Percentiles rank a stretch among this genome's conserved stretches.
Conservation (phyloP, 2,329 filamentous ascomycete species). For the Ophiostoma piceae region DNA sequence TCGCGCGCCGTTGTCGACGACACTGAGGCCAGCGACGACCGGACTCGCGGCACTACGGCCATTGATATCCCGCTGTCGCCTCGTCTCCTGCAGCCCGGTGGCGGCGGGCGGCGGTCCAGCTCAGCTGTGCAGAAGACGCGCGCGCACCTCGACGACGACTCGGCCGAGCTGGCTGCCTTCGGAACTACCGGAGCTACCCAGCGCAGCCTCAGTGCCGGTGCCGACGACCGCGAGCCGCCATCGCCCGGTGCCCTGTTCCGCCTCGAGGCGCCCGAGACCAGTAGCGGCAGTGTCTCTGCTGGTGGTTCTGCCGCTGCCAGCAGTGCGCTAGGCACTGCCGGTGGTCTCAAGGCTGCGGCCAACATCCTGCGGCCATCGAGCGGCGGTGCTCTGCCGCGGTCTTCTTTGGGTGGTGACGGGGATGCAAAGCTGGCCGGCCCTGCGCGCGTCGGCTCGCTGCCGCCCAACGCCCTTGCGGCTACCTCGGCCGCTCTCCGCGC, state of each 20-base stretch:
- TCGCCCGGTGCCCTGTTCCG: slow-evolving; percentile 41
- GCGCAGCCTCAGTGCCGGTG: slow-evolving; percentile 63
- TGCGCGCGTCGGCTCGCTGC: slow-evolving; percentile 14
- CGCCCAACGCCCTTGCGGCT: slow-evolving; percentile 2
- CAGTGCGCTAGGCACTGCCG: not conserved
- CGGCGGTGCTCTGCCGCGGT: slow-evolving; percentile 19
- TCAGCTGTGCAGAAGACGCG: slow-evolving; percentile 63
- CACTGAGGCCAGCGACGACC: slow-evolving; percentile 34
- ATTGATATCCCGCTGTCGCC: slow-evolving; percentile 72
- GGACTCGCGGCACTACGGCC: slow-evolving; percentile 53
- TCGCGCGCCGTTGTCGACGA: slow-evolving; percentile 25
- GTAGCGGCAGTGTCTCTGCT: slow-evolving; percentile 17
- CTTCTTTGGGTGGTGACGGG: not conserved
- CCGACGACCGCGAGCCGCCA: slow-evolving; percentile 52
- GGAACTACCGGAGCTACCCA: slow-evolving; percentile 50
- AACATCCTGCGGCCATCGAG: slow-evolving; percentile 19
- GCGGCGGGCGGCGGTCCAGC: slow-evolving; percentile 54
- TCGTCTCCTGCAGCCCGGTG: slow-evolving; percentile 44
- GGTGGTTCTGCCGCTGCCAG: not conserved
- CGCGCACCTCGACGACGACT: slow-evolving; percentile 51
- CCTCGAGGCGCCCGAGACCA: slow-evolving; percentile 36
- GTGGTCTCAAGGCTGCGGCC: slow-evolving; percentile 9
- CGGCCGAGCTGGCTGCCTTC: slow-evolving; percentile 52
- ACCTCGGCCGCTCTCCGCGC: slow-evolving; percentile 10
- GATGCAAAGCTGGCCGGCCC: not conserved